A percentile compares a stretch with the other conserved stretches of the same genome.
Conservation (phyloP, 768 basidiomycete species). For the Suillus tomentosus region DNA sequence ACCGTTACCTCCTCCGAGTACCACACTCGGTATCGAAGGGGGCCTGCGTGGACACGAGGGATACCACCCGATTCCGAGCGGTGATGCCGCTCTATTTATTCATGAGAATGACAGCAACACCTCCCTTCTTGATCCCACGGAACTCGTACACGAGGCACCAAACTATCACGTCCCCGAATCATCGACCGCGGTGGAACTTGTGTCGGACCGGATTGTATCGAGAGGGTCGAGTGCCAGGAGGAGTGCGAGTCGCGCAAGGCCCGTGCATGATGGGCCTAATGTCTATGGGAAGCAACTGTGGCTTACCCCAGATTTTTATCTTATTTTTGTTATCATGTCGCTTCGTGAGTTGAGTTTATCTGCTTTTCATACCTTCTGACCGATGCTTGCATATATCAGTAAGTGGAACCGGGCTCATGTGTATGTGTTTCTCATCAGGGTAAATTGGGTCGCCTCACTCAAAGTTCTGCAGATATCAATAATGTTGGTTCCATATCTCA, state of each 20-base stretch:
- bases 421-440: conserved; percentile 37
- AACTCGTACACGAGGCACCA: conserved; percentile 20
- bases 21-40: conserved; percentile 20
- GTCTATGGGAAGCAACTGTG: conserved; percentile 56
- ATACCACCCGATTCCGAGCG: conserved; percentile 22
- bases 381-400: conserved; percentile 39
- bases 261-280: conserved; percentile 41
- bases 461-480: conserved; percentile 62
- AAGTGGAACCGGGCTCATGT: conserved; percentile 78
- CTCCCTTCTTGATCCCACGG: conserved; percentile 21
- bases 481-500: conserved; percentile 83
- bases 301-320: conserved; percentile 60
- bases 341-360: conserved; percentile 47
- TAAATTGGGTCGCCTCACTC: conserved; percentile 10
- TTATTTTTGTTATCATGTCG: conserved; percentile 55
- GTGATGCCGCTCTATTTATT: conserved; percentile 26
- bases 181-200: conserved; percentile 26
- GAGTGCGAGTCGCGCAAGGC: conserved; percentile 3
- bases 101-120: conserved; percentile 29
- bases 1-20: conserved; percentile 49
- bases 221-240: neutral
- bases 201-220: conserved; percentile 14
- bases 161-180: conserved; percentile 25
- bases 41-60: conserved; percentile 21
- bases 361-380: neutral